Evolutionary conservation across 2,329 filamentous ascomycete species (phyloP).

Genomic region (Myriangium duriaei): DNA sequence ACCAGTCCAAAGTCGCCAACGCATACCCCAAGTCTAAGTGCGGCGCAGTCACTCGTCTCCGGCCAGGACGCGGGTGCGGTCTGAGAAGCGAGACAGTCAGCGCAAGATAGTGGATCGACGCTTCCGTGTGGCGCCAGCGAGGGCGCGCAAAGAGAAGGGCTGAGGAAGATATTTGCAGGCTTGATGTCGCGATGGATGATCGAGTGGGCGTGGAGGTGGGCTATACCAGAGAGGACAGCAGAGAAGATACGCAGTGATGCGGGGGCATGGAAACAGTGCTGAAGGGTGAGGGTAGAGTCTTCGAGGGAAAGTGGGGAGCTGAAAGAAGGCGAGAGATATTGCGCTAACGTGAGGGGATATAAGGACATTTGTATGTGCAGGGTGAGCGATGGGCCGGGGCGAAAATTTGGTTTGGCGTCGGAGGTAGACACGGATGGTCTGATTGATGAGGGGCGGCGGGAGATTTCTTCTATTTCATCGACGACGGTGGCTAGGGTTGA

Average conservation of each 20-base stretch:
- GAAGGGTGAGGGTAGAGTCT: conserved; percentile 17
- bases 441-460: conserved; percentile 23
- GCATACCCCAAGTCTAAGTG: conserved; percentile 41
- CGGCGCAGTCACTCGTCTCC: conserved; percentile 11
- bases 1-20: conserved; percentile 60
- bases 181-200: conserved; percentile 58
- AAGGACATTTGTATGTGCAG: conserved; percentile 59
- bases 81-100: conserved; percentile 21
- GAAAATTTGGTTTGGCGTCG: not conserved
- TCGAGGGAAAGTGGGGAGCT: conserved; percentile 15
- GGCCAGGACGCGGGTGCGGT: conserved; percentile 1
- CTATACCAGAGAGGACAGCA: conserved; percentile 48
- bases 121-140: conserved; percentile 25
- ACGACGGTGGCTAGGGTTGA: conserved; percentile 14
- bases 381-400: conserved; percentile 26
- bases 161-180: conserved; percentile 54
- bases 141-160: conserved; percentile 24
- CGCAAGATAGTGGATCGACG: conserved; percentile 35
- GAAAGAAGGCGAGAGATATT: conserved; percentile 46
- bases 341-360: conserved; percentile 49
- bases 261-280: conserved; percentile 51
- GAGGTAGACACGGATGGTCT: conserved; percentile 10
- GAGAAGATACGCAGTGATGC: conserved; percentile 46
- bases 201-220: conserved; percentile 49
- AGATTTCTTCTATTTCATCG: conserved; percentile 36